Percentiles rank a stretch among this genome's conserved stretches.
These are phyloP conservation scores for Boletus tylopilopsis DNA, from an alignment of 768 basidiomycete species.

Conservation along the genomic window DNA sequence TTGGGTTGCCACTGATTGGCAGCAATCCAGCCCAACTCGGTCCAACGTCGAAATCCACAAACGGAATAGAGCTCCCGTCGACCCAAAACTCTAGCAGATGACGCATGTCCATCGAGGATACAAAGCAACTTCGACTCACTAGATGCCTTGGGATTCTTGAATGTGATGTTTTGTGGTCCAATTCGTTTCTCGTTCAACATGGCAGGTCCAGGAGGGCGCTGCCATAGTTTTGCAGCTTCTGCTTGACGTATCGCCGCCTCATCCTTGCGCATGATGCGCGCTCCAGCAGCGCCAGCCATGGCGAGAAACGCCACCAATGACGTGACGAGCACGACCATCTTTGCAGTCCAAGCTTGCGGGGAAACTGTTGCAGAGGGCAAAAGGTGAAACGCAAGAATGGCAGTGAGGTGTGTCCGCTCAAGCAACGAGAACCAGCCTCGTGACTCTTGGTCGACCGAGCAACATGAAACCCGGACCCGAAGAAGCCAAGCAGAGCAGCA, in stretches of 20 bases:
- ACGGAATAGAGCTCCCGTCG: constrained; percentile 59
- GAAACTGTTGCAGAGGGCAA: too few species aligned
- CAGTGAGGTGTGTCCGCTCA: too few species aligned
- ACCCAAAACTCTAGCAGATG: constrained; percentile 58
- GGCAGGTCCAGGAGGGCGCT: constrained; percentile 3
- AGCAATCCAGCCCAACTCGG: constrained; percentile 73
- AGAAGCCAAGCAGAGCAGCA: too few species aligned
- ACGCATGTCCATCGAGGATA: not conserved
- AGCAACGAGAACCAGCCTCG: too few species aligned
- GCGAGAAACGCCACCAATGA: constrained; percentile 10
- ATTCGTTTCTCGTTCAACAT: constrained; percentile 2
- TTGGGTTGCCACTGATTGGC: constrained; percentile 55
- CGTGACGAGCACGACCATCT: constrained; percentile 14
- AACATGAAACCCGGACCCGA: too few species aligned
- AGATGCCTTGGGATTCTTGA: constrained; percentile 62
- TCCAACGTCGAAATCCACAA: constrained; percentile 72
- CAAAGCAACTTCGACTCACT: constrained; percentile 29
- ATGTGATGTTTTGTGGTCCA: constrained; percentile 64
- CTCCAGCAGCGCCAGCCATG: constrained; percentile 1
- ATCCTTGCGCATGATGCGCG: constrained; percentile 33
- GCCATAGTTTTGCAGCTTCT: constrained; percentile 45
- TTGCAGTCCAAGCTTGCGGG: too few species aligned
- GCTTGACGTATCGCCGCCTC: constrained; percentile 43
- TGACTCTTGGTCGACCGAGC: too few species aligned
- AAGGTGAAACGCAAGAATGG: too few species aligned